Evolutionary conservation across 2,329 filamentous ascomycete species (phyloP).

Genomic region (Pseudogymnoascus pannorum): DNA sequence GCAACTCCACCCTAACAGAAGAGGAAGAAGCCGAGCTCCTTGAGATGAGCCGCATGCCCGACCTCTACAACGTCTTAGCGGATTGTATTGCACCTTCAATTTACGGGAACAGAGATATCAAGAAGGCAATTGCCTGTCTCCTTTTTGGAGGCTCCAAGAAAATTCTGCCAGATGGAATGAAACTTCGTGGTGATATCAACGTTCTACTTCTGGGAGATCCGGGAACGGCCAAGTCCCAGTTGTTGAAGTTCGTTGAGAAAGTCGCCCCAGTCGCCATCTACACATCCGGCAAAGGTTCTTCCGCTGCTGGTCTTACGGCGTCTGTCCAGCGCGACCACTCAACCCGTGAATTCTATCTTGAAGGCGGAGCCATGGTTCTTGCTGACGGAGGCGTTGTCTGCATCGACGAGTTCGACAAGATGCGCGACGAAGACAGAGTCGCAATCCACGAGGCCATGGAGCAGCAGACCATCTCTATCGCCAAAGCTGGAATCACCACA

Average conservation of each 20-base stretch:
- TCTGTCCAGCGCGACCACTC: constrained; percentile 90
- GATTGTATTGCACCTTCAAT: constrained; percentile 95
- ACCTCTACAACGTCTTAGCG: constrained; percentile 86
- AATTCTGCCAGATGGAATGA: constrained; percentile 96
- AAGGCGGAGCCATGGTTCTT: constrained; percentile 97
- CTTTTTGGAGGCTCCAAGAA: constrained; percentile 95
- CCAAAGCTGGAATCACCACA: constrained; percentile 96
- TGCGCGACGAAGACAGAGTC: constrained; percentile 95
- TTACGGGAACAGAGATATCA: constrained; percentile 92
- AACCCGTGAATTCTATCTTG: constrained; percentile 93
- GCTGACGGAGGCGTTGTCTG: constrained; percentile 95
- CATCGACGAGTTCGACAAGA: constrained; percentile 99
- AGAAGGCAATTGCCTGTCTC: constrained; percentile 92
- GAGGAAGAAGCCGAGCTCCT: constrained; percentile 95
- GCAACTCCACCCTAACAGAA: constrained; percentile 76
- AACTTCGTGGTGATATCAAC: constrained; percentile 94
- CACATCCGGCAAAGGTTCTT: constrained; percentile 96
- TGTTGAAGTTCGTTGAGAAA: constrained; percentile 96
- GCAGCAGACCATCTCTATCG: constrained; percentile 98
- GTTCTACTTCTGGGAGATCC: constrained; percentile 93
- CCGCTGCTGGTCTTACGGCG: constrained; percentile 91
- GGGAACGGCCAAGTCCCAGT: constrained; percentile 94
- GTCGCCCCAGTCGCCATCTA: constrained; percentile 96
- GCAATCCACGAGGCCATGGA: constrained; percentile 99
- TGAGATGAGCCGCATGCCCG: constrained; percentile 81